Conservation (phyloP, 169 alveolate genomes). For the Ichthyophthirius multifiliis region DNA sequence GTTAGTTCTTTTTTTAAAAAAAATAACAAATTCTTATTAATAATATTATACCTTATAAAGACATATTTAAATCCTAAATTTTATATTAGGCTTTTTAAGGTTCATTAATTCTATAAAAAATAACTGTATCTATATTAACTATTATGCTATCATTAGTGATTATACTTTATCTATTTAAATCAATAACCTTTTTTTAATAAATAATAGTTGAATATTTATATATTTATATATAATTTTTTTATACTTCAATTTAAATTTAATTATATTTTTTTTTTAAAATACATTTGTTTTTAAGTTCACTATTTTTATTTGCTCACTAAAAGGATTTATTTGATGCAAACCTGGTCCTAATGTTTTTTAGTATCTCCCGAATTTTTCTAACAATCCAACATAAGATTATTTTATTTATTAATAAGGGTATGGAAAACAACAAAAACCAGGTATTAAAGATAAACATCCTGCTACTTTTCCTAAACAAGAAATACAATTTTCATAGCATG, state of each 20-base stretch:
- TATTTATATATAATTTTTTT: no score
- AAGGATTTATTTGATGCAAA: slow-evolving; percentile 38
- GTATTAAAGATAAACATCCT: slow-evolving; percentile 35
- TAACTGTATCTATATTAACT: slow-evolving; percentile 40
- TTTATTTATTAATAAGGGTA: slow-evolving; percentile 18
- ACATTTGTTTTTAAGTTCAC: slow-evolving; percentile 18
- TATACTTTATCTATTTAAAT: slow-evolving; percentile 13
- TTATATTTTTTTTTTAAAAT: no score
- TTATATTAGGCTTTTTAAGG: slow-evolving; percentile 27
- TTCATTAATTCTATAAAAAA: slow-evolving; percentile 33
- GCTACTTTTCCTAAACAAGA: slow-evolving; percentile 24
- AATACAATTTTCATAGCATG: slow-evolving; percentile 25
- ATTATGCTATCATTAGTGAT: slow-evolving; percentile 37
- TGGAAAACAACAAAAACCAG: slow-evolving; percentile 30
- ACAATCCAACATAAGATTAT: slow-evolving; percentile 22
- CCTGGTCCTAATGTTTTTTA: slow-evolving; percentile 35
- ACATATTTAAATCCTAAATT: not conserved
- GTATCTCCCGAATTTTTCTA: slow-evolving; percentile 34
- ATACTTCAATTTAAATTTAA: no score
- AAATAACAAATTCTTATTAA: no score
- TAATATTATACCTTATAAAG: no score
- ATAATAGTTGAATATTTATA: no score
- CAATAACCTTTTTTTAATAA: no score
- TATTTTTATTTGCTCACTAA: slow-evolving; percentile 7
- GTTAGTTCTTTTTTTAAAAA: slow-evolving; percentile 21